phyloP scores from a whole-genome alignment of 768 basidiomycete genomes.

The Tephrocybe sp. region DNA sequence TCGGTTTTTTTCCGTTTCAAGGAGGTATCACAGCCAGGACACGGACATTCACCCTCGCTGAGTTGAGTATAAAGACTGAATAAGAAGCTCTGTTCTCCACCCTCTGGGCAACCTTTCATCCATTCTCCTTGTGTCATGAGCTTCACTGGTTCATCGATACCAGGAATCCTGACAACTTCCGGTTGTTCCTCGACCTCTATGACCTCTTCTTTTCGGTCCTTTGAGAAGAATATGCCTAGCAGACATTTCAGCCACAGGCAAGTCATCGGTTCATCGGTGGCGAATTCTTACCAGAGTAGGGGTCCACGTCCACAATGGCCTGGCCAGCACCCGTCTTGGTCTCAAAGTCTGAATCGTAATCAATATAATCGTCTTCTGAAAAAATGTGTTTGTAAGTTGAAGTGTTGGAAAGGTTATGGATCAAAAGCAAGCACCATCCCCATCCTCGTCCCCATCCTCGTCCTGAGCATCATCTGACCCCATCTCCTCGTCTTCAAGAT shows the following conservation, averaged over 20 bases:
- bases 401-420: background rate
- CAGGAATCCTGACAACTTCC: conserved; percentile 47
- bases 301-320: conserved; percentile 67
- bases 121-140: conserved; percentile 89
- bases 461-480: conserved; percentile 43
- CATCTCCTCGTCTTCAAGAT: conserved; percentile 51
- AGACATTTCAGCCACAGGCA: conserved; percentile 10
- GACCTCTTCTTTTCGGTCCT: conserved; percentile 88
- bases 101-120: conserved; percentile 98
- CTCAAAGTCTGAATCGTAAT: conserved; percentile 84
- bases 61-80: conserved; percentile 84
- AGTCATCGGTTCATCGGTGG: background rate
- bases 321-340: conserved; percentile 37
- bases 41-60: conserved; percentile 59
- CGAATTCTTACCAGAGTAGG: conserved; percentile 70
- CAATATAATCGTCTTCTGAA: conserved; percentile 59
- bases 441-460: conserved; percentile 57
- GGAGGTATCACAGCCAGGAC: conserved; percentile 73
- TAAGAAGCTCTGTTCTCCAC: conserved; percentile 85
- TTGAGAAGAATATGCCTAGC: conserved; percentile 90
- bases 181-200: conserved; percentile 88
- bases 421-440: conserved; percentile 37
- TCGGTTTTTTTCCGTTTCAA: conserved; percentile 67
- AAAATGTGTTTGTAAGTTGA: background rate
- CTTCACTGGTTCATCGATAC: conserved; percentile 46